Evolutionary conservation across 2,329 filamentous ascomycete species (phyloP), one percentile per base, ranked within the genome.

Genomic region (Venturia oleaginea): DNA sequence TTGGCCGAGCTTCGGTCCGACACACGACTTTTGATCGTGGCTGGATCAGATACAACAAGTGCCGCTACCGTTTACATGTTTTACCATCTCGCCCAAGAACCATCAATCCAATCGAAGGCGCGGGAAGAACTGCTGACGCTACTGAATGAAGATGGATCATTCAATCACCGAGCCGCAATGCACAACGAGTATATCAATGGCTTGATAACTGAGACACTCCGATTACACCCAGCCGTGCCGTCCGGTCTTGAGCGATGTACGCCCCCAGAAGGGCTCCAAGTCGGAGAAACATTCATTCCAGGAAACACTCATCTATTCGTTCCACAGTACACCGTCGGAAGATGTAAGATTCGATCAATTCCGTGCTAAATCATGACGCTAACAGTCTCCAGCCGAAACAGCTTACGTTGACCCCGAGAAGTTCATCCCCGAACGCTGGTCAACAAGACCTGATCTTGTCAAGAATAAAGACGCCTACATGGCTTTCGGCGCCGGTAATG

Each of bases 151-250:
- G 24, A 62, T 22, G 60, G 60, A 2, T 43, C 38, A 7, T 62
- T 62, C 60, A 46, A 62, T 46, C 69, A 72, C 46, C 68, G 68
- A 4, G 69, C 70, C 0, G 74, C 75, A 60, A 67, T 70, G 1
- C 69, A 73, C 46, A 72, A 74, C 37, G 74, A 75, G 60, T 62
- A 46, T 46, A 11, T 70, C 27, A 69, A 70, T 59, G 68, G 51
- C 8, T 59, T 68, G 17, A 66, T 70, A 34, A 66, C 69, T 11
- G 68, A 70, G 42, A 48, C 59, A 7, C 48, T 70, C 34, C 63
- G 69, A 8, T 60, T 70, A 13, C 27, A 64, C 11, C 69, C 68
- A 30, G 66, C 68, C 5, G 64, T 64, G 2, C 64, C 67, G 62
- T 68, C 66, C 3, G 68, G 66, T 27, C 54, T 61, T 11, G 32